Base-by-base conservation (phyloP, 371 early-diverging fungal species). In the Blyttiomyces sp. region DNA sequence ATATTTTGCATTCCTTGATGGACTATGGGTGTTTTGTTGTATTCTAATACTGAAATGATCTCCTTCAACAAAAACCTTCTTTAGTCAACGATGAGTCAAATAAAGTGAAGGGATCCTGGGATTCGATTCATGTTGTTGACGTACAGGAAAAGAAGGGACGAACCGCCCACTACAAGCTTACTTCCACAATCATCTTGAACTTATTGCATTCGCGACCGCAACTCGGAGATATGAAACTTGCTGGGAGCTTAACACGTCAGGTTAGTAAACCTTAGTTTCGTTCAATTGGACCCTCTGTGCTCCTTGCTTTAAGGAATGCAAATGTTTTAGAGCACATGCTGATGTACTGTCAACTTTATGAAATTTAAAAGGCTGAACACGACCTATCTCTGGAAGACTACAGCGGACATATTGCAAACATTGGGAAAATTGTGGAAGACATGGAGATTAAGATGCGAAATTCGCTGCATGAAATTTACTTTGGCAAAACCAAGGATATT, bases 51-150 rank as follows among this genome's bases (percentile, higher is more conserved):
- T n/a, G n/a, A n/a, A n/a, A n/a, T n/a, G n/a, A n/a, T n/a, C n/a
- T 4, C 19, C 39, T n/a, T 39, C n/a, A 39, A 39, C 11, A 39
- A 39, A 39, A 39, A 11, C 39, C n/a, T n/a, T 33, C 31, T 43
- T 9, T 55, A 88, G 89, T 88, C 43, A 81, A 82, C 52, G 88
- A 87, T 57, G 81, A 82, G 19, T 74, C 64, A 21, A 76, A 76
- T 39, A 82, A 84, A 31, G 83, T 89, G 74, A 90, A 89, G 57
- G 96, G 96, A 24, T 85, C 92, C n/a, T 97, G 98, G 98, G 98
- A 97, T 66, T 94, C 96, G n/a, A 95, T 96, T 69, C 98, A 97
- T 66, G 94, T 96, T 1, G 81, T 97, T 59, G 94, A 95, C 69
- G 94, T 92, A 1, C 73, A 80, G 53, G 92, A 91, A 69, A n/a